Evolutionary conservation across 192 early-diverging fungal genomes (phyloP), one percentile per base, ranked within the genome.

Genomic region (Coemansia sp.): DNA sequence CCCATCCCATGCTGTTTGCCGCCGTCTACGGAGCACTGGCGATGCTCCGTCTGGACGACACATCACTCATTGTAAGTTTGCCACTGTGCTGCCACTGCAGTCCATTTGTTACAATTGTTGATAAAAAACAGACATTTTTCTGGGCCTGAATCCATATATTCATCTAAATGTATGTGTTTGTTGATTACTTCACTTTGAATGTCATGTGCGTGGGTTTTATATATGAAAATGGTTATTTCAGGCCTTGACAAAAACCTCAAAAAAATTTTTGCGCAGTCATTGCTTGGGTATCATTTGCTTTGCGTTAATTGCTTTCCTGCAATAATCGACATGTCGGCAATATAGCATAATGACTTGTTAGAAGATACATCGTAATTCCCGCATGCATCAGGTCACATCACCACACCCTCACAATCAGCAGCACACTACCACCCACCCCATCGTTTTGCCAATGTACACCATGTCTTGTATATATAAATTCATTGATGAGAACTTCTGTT

Each of bases 1-100:
- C 88, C 14, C 92, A 97, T 79, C 96, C 96, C 8, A 70, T 89
- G 63, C 60, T 94, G 28, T 95, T 97, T 87, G 91, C 90, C n/a
- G 69, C 59, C 0, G 67, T 90, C 10, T 99, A 94, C 74, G 83
- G 86, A 48, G n/a, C 69, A 5, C 58, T 97, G 10, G 63, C 73
- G 18, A 4, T 84, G 12, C 69, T 92, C 0, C 79, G 84, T 8
- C 77, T 94, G 17, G 92, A 92, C 49, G 75, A 87, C 31, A 83
- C 88, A 3, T 60, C 38, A 1, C 63, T 85, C 7, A 66, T 88
- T 71, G 94, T 95, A 89, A 81, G 85, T 82, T 12, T 60, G 32
- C 22, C 52, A 28, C 29, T 12, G 29, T n/a, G n/a, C 42, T 3
- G 11, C 16, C 5, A 45, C 12, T 11, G 5, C 12, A 45, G n/a